Base-by-base conservation (phyloP, 116 monocot species). In the Iris pallida region DNA sequence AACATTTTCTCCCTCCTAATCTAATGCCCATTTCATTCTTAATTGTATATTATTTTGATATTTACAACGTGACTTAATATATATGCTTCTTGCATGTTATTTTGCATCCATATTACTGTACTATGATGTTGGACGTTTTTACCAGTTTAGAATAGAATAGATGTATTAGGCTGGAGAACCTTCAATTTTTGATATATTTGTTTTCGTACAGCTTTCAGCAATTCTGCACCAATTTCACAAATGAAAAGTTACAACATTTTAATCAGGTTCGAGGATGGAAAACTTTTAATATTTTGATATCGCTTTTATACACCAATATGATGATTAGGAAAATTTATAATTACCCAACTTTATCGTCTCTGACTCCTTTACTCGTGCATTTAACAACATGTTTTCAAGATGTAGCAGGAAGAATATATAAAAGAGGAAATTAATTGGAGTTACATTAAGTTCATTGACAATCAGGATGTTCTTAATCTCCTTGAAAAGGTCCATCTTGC, bases 391-490 rank as follows among this genome's bases (percentile, higher is more conserved):
- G 92, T 92, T 42, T 92, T 92, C 64, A 92, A 92, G 68, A 92
- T 92, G 92, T 88, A 92, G 79, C 92, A 92, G 68, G 92, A 92
- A 70, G 92, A 92, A 71, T 92, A 92, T 61, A 92, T 81, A 6
- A 92, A 84, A 72, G 92, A 92, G 68, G 88, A 88, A 76, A 92
- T 92, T 16, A 69, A 83, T 75, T 92, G 92, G 92, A 92, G 92
- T 66, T 92, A 92, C 70, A 92, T 92, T 61, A 88, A 92, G 41
- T 92, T 88, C 55, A 66, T 92, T 73, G 92, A 92, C 66, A 92
- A 92, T 57, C 76, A 88, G 68, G 92, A 92, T 81, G 59, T 92
- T 60, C 92, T 92, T 66, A 86, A 88, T 72, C 86, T 92, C 48
- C 88, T 92, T 73, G 92, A 92, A 66, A 92, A 88, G 92, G 92